Base-by-base conservation (phyloP, 1,284 basidiomycete genomes). In the Apiotrichum veenhuisii region DNA sequence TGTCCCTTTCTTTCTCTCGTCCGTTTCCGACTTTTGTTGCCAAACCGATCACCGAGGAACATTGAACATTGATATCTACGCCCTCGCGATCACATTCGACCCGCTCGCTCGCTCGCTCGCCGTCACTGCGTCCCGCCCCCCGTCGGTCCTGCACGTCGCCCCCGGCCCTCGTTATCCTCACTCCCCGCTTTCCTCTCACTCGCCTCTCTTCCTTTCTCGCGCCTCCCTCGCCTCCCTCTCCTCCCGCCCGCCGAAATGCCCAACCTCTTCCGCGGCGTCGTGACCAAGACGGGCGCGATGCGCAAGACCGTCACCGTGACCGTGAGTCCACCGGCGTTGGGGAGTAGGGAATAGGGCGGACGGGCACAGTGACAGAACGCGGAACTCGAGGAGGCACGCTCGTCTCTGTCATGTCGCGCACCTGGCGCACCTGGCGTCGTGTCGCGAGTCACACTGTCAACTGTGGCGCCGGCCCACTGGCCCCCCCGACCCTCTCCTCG, bases 291-390 rank as follows among this genome's bases (percentile, higher is more conserved):
- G 20, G 70, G 69, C 36, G 69, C 60, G 20, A 74, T 72, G 71
- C 54, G 58, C 50, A 74, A 72, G 66, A 74, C 72, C 26, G 59
- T 69, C 27, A 72, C 72, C 10, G 72, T 74, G 23, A 69, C 70
- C 2, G 71, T 73, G 50, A 57, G 63, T 62, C 18, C 3, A 8
- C n/a, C n/a, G n/a, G n/a, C 8, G 5, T 18, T 17, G 37, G 18
- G 17, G 37, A 11, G 3, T 12, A 38, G 37, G 18, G 37, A 8
- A 5, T 8, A 38, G 11, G 11, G 2, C 15, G 18, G 8, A n/a
- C 7, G 37, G 37, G 18, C 37, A n/a, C 8, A n/a, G 18, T 1
- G 18, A n/a, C 37, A 5, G 37, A 38, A 7, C n/a, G n/a, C n/a
- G n/a, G n/a, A n/a, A n/a, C n/a, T n/a, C n/a, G n/a, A n/a, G n/a